Percentiles rank a stretch among this genome's conserved stretches.
Evolutionary conservation across 148 eudicot genomes (phyloP).

Genomic region (Fallopia convolvulus): DNA sequence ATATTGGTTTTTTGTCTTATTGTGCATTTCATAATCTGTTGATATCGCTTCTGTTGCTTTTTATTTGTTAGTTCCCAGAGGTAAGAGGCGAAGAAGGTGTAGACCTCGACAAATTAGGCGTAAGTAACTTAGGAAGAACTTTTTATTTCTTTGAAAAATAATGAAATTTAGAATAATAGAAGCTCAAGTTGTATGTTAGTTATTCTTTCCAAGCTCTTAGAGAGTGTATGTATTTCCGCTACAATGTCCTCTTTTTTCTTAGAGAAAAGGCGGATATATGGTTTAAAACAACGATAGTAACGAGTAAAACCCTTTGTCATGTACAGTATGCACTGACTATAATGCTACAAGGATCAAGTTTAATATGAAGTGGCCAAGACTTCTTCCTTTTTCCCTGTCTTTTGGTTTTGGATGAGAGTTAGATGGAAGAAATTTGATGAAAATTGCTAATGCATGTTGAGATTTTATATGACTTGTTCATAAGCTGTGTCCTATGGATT

Average conservation of each 20-base stretch:
- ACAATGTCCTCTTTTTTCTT: background rate
- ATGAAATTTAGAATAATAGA: background rate
- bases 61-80: conserved; percentile 21
- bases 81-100: conserved; percentile 15
- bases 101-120: conserved; percentile 12
- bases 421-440: background rate
- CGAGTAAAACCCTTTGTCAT: background rate
- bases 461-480: background rate
- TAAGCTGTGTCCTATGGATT: background rate
- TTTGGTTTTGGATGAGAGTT: background rate
- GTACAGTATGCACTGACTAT: background rate
- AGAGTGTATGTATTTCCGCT: background rate
- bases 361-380: background rate
- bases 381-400: background rate
- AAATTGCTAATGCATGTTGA: background rate
- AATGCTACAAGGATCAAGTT: background rate
- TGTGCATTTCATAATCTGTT: conserved; percentile 21
- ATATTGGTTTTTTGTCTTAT: background rate
- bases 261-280: background rate
- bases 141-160: background rate
- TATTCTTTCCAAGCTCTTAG: conserved; percentile 5
- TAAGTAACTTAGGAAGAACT: conserved; percentile 14
- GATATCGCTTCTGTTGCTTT: conserved; percentile 22
- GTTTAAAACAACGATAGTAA: background rate
- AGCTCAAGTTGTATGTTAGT: background rate